A percentile compares a stretch with the other conserved stretches of the same genome.
These are phyloP conservation scores for Tephrocybe sp. DNA, from an alignment of 768 basidiomycete genomes.

Conservation along the genomic window DNA sequence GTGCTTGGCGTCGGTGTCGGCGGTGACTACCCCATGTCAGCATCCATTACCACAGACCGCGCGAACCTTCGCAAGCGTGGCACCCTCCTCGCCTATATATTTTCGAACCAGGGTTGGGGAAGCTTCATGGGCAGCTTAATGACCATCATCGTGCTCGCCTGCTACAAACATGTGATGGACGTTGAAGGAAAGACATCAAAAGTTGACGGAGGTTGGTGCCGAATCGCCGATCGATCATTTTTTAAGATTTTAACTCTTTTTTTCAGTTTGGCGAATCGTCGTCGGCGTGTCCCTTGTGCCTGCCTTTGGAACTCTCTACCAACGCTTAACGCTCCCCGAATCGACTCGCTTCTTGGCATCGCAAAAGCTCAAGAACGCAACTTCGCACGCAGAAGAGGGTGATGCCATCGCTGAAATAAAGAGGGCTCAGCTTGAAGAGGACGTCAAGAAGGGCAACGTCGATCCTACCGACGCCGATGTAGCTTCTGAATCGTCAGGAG, in stretches of 20 bases:
- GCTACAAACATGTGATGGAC: conserved; percentile 65
- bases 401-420: conserved; percentile 31
- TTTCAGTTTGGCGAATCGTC: conserved; percentile 66
- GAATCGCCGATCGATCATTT: not conserved
- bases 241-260: not conserved
- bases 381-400: conserved; percentile 16
- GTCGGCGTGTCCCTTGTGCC: conserved; percentile 75
- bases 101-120: conserved; percentile 79
- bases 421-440: conserved; percentile 28
- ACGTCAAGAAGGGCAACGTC: conserved; percentile 21
- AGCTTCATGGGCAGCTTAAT: conserved; percentile 59
- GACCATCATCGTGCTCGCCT: conserved; percentile 60
- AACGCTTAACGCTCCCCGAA: conserved; percentile 71
- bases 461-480: not conserved
- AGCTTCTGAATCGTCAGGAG: not conserved
- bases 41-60: conserved; percentile 65
- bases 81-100: conserved; percentile 73
- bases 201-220: conserved; percentile 63
- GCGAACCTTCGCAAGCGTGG: conserved; percentile 65
- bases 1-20: conserved; percentile 77
- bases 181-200: conserved; percentile 54
- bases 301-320: conserved; percentile 71
- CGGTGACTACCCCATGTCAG: conserved; percentile 79
- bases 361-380: conserved; percentile 28
- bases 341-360: conserved; percentile 53